Evolutionary conservation across 768 basidiomycete species (phyloP), one percentile per base, ranked within the genome.

Genomic region (Psilocybe sp.): DNA sequence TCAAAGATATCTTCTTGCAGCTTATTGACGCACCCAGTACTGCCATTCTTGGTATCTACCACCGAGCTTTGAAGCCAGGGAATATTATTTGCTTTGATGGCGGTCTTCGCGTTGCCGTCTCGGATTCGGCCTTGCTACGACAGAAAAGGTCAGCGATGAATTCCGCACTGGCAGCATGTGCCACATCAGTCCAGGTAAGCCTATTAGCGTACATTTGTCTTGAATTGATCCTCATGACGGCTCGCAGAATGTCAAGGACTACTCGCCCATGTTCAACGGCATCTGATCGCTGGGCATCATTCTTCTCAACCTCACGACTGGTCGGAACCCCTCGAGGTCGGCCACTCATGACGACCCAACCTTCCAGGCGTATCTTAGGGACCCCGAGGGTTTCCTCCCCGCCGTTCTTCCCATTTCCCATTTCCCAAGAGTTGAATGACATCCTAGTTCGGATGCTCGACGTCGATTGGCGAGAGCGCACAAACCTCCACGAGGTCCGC

Each of bases 41-140:
- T n/a, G n/a, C n/a, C n/a, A n/a, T n/a, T n/a, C n/a, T n/a, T n/a
- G n/a, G n/a, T n/a, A n/a, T n/a, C n/a, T n/a, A n/a, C n/a, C n/a
- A n/a, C n/a, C n/a, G n/a, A n/a, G n/a, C n/a, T n/a, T n/a, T n/a
- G n/a, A n/a, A n/a, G n/a, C n/a, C n/a, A n/a, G n/a, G n/a, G n/a
- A n/a, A n/a, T n/a, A n/a, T n/a, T 54, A 77, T 98, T 51, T 95
- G 92, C 71, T 89, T 86, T 74, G 78, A 87, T 67, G 74, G 82
- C 62, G 94, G 93, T 53, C 77, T 83, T 54, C 79, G 83, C 53
- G 82, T 98, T 55, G 85, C 91, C 56, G 82, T 98, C 64, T 95
- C 94, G 96, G 98, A 71, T 98, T 98, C 65, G 96, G 96, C 42
- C 82, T 98, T 19, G 88, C 95, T 12, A 97, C 95, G 4, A 88